Evolutionary conservation across 768 basidiomycete species (phyloP).

Genomic region (Dendrothele bispora): DNA sequence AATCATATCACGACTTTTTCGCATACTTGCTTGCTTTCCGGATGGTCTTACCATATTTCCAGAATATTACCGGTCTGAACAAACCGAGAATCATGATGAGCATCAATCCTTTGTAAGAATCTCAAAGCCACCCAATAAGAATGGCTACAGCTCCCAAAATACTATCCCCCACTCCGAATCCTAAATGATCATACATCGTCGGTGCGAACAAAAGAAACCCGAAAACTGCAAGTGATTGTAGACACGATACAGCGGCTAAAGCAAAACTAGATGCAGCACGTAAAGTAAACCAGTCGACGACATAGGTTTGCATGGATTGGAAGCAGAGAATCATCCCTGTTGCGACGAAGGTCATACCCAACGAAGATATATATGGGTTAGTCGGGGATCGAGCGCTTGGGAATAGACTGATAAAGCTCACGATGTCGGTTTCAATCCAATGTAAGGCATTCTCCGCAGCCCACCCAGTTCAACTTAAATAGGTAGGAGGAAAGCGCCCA

Average conservation of each 20-base stretch:
- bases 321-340: slow-evolving; percentile 58
- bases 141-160: slow-evolving; percentile 61
- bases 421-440: slow-evolving; percentile 73
- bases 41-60: slow-evolving; percentile 7
- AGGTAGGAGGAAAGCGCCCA: slow-evolving; percentile 61
- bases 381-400: too few species aligned
- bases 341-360: slow-evolving; percentile 57
- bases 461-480: slow-evolving; percentile 70
- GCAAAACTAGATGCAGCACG: slow-evolving; percentile 63
- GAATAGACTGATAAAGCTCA: too few species aligned
- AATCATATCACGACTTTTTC: too few species aligned
- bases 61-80: slow-evolving; percentile 5
- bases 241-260: slow-evolving; percentile 49
- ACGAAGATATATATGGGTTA: too few species aligned
- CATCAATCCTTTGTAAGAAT: neutral
- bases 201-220: slow-evolving; percentile 77
- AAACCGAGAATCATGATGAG: neutral
- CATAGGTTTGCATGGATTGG: slow-evolving; percentile 63
- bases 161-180: slow-evolving; percentile 69
- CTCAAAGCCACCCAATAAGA: slow-evolving; percentile 49
- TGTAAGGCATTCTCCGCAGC: slow-evolving; percentile 50
- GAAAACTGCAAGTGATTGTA: slow-evolving; percentile 69
- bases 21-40: slow-evolving; percentile 6
- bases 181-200: slow-evolving; percentile 60
- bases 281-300: slow-evolving; percentile 64